A percentile compares a stretch with the other conserved stretches of the same genome.
phyloP scores from a whole-genome alignment of 2,329 filamentous ascomycete species.

The Neoarthrinium moseri region DNA sequence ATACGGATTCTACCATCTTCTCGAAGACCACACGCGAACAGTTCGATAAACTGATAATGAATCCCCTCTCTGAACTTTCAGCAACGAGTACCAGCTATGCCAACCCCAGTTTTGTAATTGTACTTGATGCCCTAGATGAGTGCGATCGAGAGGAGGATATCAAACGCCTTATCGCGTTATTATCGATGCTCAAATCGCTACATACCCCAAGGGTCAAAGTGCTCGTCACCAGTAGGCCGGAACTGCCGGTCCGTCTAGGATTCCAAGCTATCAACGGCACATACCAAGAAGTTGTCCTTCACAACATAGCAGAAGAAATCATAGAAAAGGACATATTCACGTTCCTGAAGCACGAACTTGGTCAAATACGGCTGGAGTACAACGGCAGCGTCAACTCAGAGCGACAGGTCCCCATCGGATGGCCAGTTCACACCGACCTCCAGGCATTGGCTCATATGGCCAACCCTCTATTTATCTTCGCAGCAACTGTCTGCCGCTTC shows the following conservation, averaged over 20 bases:
- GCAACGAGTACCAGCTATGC: neutral
- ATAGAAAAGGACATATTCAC: constrained; percentile 33
- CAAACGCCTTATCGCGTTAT: constrained; percentile 23
- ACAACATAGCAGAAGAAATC: constrained; percentile 27
- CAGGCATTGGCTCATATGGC: constrained; percentile 19
- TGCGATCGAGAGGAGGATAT: constrained; percentile 28
- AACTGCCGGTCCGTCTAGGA: constrained; percentile 31
- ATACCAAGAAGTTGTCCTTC: constrained; percentile 29
- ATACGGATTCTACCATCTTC: constrained; percentile 26
- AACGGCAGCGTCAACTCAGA: constrained; percentile 12
- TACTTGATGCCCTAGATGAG: constrained; percentile 34
- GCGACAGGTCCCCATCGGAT: constrained; percentile 5
- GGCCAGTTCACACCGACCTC: neutral
- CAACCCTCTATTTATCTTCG: constrained; percentile 33
- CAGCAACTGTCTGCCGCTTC: constrained; percentile 29
- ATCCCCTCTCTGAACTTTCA: constrained; percentile 25
- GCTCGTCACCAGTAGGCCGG: constrained; percentile 39
- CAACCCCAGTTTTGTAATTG: constrained; percentile 14
- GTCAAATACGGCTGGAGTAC: constrained; percentile 21
- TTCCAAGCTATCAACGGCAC: constrained; percentile 25
- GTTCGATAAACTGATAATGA: constrained; percentile 37
- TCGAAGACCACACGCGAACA: constrained; percentile 31
- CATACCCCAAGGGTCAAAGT: constrained; percentile 21
- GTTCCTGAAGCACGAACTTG: constrained; percentile 27
- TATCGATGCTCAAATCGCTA: constrained; percentile 14